Percentiles rank a stretch among this genome's conserved stretches.
These are phyloP conservation scores for Blastobotrys illinoisensis DNA, from an alignment of 1,139 yeast genomes.

Conservation along the genomic window DNA sequence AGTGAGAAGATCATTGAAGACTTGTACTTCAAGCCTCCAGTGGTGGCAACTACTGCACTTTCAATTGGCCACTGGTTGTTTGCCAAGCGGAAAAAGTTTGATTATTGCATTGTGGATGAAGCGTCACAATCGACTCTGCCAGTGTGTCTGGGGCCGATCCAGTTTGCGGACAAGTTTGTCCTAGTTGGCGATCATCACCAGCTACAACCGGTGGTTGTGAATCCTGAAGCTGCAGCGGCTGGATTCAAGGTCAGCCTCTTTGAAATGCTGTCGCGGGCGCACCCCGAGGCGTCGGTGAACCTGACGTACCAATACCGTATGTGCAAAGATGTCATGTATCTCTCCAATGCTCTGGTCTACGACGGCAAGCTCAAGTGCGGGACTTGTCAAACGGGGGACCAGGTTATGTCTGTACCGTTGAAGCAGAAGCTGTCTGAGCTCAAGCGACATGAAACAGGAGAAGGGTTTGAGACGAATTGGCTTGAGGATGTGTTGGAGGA, in stretches of 20 bases:
- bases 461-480: constrained; percentile 35
- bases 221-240: constrained; percentile 42
- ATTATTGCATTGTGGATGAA: constrained; percentile 91
- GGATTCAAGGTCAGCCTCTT: constrained; percentile 82
- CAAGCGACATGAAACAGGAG: constrained; percentile 10
- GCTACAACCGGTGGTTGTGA: constrained; percentile 75
- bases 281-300: constrained; percentile 68
- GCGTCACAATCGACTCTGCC: constrained; percentile 96
- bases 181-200: constrained; percentile 95
- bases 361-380: constrained; percentile 76
- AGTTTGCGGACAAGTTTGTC: constrained; percentile 71
- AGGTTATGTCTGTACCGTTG: constrained; percentile 44
- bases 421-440: constrained; percentile 15
- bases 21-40: constrained; percentile 54
- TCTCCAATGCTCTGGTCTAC: constrained; percentile 77
- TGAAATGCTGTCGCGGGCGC: constrained; percentile 59
- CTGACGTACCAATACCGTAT: constrained; percentile 83
- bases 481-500: constrained; percentile 42
- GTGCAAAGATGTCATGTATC: constrained; percentile 82
- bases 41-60: constrained; percentile 86
- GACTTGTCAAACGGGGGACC: constrained; percentile 53
- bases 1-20: constrained; percentile 39
- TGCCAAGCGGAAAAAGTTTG: constrained; percentile 54
- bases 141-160: constrained; percentile 78
- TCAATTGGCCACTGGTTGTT: constrained; percentile 58